Evolutionary conservation across 371 early-diverging fungal species (phyloP).

Genomic region (Mortierella sp.): DNA sequence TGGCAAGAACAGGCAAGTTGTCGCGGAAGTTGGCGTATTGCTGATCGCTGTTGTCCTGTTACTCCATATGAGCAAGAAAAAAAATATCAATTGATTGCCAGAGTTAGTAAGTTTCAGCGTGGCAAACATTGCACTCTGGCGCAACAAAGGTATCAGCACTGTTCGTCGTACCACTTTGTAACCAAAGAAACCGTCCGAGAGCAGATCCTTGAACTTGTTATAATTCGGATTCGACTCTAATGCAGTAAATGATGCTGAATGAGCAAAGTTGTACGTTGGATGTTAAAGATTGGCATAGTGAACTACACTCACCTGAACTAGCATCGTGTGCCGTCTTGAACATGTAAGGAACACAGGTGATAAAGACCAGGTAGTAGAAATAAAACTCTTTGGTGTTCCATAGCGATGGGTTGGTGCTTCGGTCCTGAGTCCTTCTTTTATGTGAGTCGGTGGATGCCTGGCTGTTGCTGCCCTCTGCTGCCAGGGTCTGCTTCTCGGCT

Average conservation of each 20-base stretch:
- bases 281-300: background rate
- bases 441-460: conserved; percentile 5
- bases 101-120: background rate
- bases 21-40: conserved; percentile 88
- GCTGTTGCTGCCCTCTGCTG: background rate
- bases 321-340: conserved; percentile 70
- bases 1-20: conserved; percentile 74
- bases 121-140: background rate
- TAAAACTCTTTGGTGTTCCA: conserved; percentile 77
- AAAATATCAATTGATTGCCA: background rate
- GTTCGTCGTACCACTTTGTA: conserved; percentile 57
- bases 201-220: conserved; percentile 61
- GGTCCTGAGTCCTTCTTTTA: conserved; percentile 28
- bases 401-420: conserved; percentile 58
- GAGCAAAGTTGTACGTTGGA: background rate
- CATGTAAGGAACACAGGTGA: conserved; percentile 74
- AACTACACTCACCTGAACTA: conserved; percentile 65
- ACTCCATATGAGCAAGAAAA: background rate
- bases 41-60: conserved; percentile 86
- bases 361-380: conserved; percentile 75
- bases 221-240: conserved; percentile 69
- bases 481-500: background rate
- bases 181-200: conserved; percentile 62
- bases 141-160: background rate
- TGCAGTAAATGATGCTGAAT: background rate